These are phyloP conservation scores for Microdochium paspali DNA, from an alignment of 2,329 filamentous ascomycete genomes.

Conservation along the genomic window DNA sequence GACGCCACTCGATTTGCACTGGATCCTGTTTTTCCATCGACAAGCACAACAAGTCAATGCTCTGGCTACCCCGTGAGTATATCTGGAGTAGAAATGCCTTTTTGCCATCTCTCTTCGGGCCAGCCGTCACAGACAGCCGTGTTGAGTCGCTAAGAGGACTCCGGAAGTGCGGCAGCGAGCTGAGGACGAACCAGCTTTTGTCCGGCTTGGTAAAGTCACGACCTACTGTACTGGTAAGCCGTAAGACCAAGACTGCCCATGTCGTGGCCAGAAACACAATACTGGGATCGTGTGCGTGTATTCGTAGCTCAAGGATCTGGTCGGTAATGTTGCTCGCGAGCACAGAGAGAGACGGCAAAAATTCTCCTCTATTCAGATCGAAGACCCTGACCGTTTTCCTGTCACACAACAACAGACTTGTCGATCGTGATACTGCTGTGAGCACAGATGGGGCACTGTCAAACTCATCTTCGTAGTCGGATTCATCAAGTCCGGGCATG, in stretches of 20 bases:
- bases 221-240: conserved; percentile 9
- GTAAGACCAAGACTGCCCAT: conserved; percentile 16
- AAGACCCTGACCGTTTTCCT: conserved; percentile 16
- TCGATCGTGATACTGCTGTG: conserved; percentile 36
- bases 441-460: background rate
- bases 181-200: conserved; percentile 19
- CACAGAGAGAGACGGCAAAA: conserved; percentile 15
- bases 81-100: conserved; percentile 13
- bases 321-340: conserved; percentile 10
- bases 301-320: conserved; percentile 16
- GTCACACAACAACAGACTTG: conserved; percentile 33
- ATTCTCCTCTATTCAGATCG: conserved; percentile 12
- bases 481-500: conserved; percentile 19
- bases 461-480: conserved; percentile 22
- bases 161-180: conserved; percentile 35
- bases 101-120: conserved; percentile 5
- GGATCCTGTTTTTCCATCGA: conserved; percentile 10
- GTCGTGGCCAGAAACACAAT: conserved; percentile 19
- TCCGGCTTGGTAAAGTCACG: conserved; percentile 8
- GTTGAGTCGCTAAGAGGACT: conserved; percentile 25
- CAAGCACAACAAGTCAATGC: conserved; percentile 16
- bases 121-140: conserved; percentile 25
- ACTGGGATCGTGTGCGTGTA: conserved; percentile 14
- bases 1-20: conserved; percentile 12
- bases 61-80: conserved; percentile 13